Percentiles rank a stretch among this genome's conserved stretches.
Conservation (phyloP, 352 stramenopile genomes). For the Pythium graminicola region DNA sequence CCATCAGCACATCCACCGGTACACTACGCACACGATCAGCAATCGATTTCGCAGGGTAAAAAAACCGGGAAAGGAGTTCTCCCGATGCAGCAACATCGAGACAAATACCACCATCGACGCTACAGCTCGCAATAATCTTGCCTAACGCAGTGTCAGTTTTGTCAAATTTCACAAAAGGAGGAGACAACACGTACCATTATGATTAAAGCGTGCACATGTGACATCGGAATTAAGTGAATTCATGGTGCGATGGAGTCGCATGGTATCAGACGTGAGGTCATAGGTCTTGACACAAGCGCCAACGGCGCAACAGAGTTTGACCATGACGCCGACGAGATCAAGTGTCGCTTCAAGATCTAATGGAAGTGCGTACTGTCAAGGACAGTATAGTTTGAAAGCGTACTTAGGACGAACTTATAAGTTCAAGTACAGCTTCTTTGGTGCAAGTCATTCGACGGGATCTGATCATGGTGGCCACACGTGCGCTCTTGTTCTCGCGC, state of each 20-base stretch:
- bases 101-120: constrained; percentile 51
- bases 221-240: constrained; percentile 48
- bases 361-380: constrained; percentile 9
- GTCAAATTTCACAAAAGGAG: no score
- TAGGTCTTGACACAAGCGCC: constrained; percentile 55
- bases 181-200: constrained; percentile 44
- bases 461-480: background rate
- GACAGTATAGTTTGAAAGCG: constrained; percentile 9
- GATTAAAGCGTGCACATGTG: constrained; percentile 56
- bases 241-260: constrained; percentile 37
- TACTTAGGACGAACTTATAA: no score
- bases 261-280: constrained; percentile 43
- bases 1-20: background rate
- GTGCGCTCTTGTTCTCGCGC: constrained; percentile 11
- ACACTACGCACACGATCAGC: constrained; percentile 27
- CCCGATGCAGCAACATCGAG: constrained; percentile 46
- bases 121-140: constrained; percentile 59
- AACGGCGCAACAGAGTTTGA: constrained; percentile 54
- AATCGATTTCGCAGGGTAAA: constrained; percentile 36
- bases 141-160: no score
- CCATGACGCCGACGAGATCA: constrained; percentile 18
- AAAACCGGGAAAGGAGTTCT: constrained; percentile 60
- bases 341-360: no score
- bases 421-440: no score
- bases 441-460: background rate